Conservation (phyloP, 129 eudicot genomes). For the Rutidosis leptorrhynchoides region DNA sequence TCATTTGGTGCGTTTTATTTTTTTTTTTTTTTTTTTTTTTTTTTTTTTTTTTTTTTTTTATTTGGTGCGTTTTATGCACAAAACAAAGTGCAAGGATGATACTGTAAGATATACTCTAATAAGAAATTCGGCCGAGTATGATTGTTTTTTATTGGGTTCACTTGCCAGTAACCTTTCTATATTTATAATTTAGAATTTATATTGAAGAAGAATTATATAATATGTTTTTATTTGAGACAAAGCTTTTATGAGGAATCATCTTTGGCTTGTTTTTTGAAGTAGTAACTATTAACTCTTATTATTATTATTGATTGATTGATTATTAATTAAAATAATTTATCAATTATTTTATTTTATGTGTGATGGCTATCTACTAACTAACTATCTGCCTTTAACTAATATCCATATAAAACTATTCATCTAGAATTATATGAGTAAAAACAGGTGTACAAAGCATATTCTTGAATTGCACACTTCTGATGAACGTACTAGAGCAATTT, state of each 20-base stretch:
- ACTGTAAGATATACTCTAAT: constrained; percentile 3
- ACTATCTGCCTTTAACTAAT: not conserved
- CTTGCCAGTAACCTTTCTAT: not conserved
- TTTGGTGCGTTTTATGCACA: not conserved
- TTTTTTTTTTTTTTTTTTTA: too few species aligned
- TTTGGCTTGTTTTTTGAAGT: not conserved
- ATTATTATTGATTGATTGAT: too few species aligned
- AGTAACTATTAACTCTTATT: not conserved
- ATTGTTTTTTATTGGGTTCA: constrained; percentile 14
- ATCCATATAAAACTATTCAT: not conserved
- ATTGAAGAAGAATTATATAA: not conserved
- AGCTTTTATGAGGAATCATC: not conserved
- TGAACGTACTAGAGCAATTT: constrained; percentile 2
- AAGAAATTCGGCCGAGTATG: constrained; percentile 1
- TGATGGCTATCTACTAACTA: not conserved
- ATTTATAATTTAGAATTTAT: too few species aligned
- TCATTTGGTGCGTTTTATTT: constrained; percentile 2
- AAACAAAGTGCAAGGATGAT: constrained; percentile 5
- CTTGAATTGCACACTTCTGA: not conserved
- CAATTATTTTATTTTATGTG: not conserved
- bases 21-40: too few species aligned
- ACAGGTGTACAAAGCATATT: not conserved
- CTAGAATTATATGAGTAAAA: not conserved
- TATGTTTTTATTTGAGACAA: too few species aligned
- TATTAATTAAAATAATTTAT: not conserved